Percentiles rank a stretch among this genome's conserved stretches.
Evolutionary conservation across 768 basidiomycete species (phyloP).

Genomic region (Sarcodon aspratus): DNA sequence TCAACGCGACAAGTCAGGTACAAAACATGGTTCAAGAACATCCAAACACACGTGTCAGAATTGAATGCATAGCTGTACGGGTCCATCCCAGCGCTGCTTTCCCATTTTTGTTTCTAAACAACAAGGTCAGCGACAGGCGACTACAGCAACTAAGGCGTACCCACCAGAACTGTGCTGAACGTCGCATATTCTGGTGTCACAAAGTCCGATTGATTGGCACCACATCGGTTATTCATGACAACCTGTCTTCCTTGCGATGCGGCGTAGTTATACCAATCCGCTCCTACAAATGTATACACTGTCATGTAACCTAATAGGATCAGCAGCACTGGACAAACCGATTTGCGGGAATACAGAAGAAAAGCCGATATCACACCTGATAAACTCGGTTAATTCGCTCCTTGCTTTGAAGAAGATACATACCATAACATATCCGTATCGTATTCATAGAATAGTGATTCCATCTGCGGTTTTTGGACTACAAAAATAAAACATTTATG

Average conservation of each 20-base stretch:
- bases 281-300: background rate
- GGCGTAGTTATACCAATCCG: slow-evolving; percentile 9
- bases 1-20: background rate
- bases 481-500: slow-evolving; percentile 29
- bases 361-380: slow-evolving; percentile 38
- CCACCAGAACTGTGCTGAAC: slow-evolving; percentile 30
- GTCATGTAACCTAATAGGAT: background rate
- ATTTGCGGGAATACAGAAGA: slow-evolving; percentile 7
- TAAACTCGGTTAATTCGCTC: too few species aligned
- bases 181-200: slow-evolving; percentile 8
- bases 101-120: slow-evolving; percentile 39
- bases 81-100: slow-evolving; percentile 49
- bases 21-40: background rate
- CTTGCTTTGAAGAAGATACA: too few species aligned
- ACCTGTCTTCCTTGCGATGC: slow-evolving; percentile 8
- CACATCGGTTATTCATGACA: slow-evolving; percentile 9
- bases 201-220: slow-evolving; percentile 7
- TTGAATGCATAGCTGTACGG: slow-evolving; percentile 36
- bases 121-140: slow-evolving; percentile 44
- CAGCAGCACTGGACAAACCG: background rate
- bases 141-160: slow-evolving; percentile 31
- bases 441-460: slow-evolving; percentile 7
- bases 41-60: slow-evolving; percentile 7
- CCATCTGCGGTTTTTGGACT: slow-evolving; percentile 43
- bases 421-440: slow-evolving; percentile 7